Conservation (phyloP, 768 basidiomycete species). For the Tremella mesenterica region DNA sequence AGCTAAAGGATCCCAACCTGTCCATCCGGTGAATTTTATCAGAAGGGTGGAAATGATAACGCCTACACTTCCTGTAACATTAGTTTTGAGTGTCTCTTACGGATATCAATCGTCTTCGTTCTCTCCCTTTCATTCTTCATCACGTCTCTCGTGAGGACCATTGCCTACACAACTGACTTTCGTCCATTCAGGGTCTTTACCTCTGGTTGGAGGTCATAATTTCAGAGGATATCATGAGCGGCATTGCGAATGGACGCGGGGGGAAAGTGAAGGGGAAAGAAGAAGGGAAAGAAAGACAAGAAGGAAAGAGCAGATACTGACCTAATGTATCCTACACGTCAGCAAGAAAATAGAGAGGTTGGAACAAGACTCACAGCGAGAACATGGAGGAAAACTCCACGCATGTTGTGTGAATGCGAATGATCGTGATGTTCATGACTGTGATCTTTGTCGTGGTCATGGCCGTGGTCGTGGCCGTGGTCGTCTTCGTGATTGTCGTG, state of each 20-base stretch:
- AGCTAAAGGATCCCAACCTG: slow-evolving; percentile 96
- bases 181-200: no score
- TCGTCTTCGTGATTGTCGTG: slow-evolving; percentile 5
- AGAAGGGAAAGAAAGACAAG: no score
- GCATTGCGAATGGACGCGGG: no score
- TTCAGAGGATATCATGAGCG: no score
- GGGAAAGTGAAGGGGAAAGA: no score
- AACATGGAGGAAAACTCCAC: slow-evolving; percentile 85
- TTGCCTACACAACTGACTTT: no score
- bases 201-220: neutral
- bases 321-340: no score
- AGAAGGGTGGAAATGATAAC: slow-evolving; percentile 94
- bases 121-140: no score
- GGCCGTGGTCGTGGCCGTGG: slow-evolving; percentile 14
- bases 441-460: slow-evolving; percentile 14
- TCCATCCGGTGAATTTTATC: slow-evolving; percentile 95
- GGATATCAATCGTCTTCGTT: no score
- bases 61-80: slow-evolving; percentile 95
- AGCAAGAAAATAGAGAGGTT: no score
- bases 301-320: no score
- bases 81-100: slow-evolving; percentile 83
- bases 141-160: no score
- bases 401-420: slow-evolving; percentile 96
- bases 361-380: slow-evolving; percentile 37
- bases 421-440: slow-evolving; percentile 46